These are phyloP conservation scores for Botryobasidium botryosum DNA, from an alignment of 768 basidiomycete genomes.

Conservation along the genomic window DNA sequence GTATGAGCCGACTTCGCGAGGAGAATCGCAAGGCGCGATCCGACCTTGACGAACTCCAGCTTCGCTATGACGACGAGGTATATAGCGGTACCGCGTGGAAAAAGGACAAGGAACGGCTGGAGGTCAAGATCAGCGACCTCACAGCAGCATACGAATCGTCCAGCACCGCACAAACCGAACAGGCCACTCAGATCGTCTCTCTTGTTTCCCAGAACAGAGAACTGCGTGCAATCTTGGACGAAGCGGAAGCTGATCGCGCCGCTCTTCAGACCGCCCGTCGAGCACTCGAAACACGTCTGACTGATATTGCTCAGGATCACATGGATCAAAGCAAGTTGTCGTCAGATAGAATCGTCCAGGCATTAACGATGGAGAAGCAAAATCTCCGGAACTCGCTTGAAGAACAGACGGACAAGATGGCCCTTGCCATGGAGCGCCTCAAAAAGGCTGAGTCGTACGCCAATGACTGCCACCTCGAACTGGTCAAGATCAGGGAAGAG, in stretches of 20 bases:
- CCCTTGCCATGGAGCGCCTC: slow-evolving; percentile 57
- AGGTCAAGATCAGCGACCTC: slow-evolving; percentile 62
- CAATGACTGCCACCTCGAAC: slow-evolving; percentile 56
- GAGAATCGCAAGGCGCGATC: slow-evolving; percentile 65
- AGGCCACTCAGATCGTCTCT: slow-evolving; percentile 68
- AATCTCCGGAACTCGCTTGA: slow-evolving; percentile 64
- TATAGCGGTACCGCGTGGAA: slow-evolving; percentile 69
- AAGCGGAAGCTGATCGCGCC: slow-evolving; percentile 66
- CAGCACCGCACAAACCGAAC: slow-evolving; percentile 53
- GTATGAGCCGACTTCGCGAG: slow-evolving; percentile 57
- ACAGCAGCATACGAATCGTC: slow-evolving; percentile 62
- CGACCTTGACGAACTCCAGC: slow-evolving; percentile 57
- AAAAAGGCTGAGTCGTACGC: slow-evolving; percentile 67
- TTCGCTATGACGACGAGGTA: slow-evolving; percentile 60
- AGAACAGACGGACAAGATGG: slow-evolving; percentile 57
- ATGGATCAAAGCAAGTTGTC: slow-evolving; percentile 46
- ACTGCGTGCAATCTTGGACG: slow-evolving; percentile 62
- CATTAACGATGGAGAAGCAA: slow-evolving; percentile 61
- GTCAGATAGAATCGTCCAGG: slow-evolving; percentile 58
- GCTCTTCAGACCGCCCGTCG: slow-evolving; percentile 70
- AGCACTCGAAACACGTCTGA: slow-evolving; percentile 61
- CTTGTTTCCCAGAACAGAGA: slow-evolving; percentile 78
- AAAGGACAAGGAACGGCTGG: slow-evolving; percentile 74
- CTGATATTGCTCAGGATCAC: slow-evolving; percentile 61
- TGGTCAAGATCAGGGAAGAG: slow-evolving; percentile 60